Conservation (phyloP, 108 stramenopile genomes). For the Fistulifera solaris region DNA sequence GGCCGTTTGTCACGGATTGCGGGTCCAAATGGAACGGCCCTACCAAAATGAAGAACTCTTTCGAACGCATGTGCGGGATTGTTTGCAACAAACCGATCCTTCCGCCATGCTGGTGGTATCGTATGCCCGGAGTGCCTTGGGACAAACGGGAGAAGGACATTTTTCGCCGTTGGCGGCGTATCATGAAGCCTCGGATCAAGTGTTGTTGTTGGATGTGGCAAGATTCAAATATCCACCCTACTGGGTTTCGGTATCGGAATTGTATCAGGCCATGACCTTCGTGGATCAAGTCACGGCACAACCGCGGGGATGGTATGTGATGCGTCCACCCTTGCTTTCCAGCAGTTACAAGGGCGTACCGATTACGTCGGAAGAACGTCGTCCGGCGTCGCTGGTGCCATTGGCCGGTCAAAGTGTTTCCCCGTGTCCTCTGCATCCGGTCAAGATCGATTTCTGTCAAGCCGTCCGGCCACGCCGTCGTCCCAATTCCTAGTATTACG, state of each 20-base stretch:
- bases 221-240: constrained; percentile 90
- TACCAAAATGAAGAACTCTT: constrained; percentile 1
- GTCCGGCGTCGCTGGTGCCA: constrained; percentile 58
- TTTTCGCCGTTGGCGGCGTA: constrained; percentile 90
- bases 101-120: constrained; percentile 33
- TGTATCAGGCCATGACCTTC: constrained; percentile 43
- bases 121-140: constrained; percentile 55
- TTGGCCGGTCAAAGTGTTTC: constrained; percentile 33
- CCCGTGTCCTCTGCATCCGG: constrained; percentile 46
- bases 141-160: constrained; percentile 92
- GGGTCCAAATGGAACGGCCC: constrained; percentile 45
- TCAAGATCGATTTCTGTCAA: constrained; percentile 52
- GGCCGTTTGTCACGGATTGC: constrained; percentile 65
- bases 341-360: background rate
- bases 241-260: constrained; percentile 63
- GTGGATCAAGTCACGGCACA: constrained; percentile 66
- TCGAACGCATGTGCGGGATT: background rate
- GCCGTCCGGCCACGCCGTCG: background rate
- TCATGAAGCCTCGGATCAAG: constrained; percentile 51
- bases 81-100: background rate
- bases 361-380: constrained; percentile 26
- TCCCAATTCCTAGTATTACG: no score
- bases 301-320: constrained; percentile 59
- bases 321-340: constrained; percentile 5
- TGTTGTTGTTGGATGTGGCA: constrained; percentile 77